Conservation (phyloP, 768 basidiomycete species). For the Boletus rubroflammeus region DNA sequence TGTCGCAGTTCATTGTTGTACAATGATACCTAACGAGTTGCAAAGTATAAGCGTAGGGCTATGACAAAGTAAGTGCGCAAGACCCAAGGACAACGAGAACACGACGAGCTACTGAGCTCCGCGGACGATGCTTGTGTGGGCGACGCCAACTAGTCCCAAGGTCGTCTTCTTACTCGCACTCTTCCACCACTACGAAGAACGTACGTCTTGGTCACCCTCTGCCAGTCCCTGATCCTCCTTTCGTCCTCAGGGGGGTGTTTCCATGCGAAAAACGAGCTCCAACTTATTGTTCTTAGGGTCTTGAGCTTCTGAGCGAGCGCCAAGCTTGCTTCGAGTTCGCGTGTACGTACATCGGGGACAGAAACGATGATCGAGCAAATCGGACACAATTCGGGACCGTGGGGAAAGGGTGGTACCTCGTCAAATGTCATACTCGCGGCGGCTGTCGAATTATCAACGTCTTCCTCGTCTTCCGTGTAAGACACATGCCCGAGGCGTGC, state of each 20-base stretch:
- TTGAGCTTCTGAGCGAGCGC: constrained; percentile 44
- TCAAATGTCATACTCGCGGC: background rate
- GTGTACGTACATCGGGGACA: constrained; percentile 33
- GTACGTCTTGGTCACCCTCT: constrained; percentile 38
- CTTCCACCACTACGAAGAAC: constrained; percentile 39
- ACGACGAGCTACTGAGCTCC: background rate
- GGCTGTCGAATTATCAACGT: background rate
- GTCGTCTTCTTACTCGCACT: constrained; percentile 41
- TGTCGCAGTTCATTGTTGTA: background rate
- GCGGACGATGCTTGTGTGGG: background rate
- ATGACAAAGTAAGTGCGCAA: background rate
- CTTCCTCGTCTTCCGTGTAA: constrained; percentile 18
- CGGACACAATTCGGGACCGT: constrained; percentile 32
- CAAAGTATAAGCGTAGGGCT: background rate
- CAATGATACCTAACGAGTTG: background rate
- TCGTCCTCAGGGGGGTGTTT: constrained; percentile 14
- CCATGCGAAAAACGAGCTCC: constrained; percentile 48
- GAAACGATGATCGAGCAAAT: constrained; percentile 34
- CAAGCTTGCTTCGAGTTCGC: constrained; percentile 48
- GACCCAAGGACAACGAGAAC: background rate
- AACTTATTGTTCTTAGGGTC: constrained; percentile 43
- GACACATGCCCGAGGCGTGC: constrained; percentile 17
- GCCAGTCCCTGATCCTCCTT: constrained; percentile 19
- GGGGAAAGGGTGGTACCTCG: constrained; percentile 26
- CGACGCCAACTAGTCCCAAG: constrained; percentile 30